Evolutionary conservation across 2,329 filamentous ascomycete genomes (phyloP).

Genomic region (Tolypocladium capitatum): DNA sequence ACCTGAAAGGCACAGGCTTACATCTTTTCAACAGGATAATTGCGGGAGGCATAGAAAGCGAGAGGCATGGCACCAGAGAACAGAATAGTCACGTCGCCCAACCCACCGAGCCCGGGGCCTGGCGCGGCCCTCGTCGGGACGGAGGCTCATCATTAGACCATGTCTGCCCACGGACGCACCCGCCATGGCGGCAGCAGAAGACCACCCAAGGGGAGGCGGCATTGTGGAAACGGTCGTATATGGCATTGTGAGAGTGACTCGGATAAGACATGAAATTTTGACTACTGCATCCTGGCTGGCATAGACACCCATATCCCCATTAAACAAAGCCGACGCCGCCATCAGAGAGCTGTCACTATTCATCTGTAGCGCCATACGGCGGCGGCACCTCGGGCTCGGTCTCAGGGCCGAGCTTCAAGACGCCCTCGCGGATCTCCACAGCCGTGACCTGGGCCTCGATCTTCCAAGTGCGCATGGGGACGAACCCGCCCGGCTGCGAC

Average conservation of each 20-base stretch:
- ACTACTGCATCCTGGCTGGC: too few species aligned
- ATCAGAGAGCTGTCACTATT: not conserved
- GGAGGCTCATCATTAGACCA: not conserved
- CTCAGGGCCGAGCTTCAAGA: not conserved
- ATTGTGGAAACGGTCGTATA: conserved; percentile 24
- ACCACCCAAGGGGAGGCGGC: conserved; percentile 13
- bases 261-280: not conserved
- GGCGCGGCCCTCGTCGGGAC: not conserved
- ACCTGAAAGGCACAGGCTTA: too few species aligned
- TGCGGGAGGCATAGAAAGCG: too few species aligned
- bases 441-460: not conserved
- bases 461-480: not conserved
- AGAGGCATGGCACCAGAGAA: not conserved
- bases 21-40: too few species aligned
- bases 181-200: not conserved
- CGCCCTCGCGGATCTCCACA: not conserved
- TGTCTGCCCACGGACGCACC: not conserved
- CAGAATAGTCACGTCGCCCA: not conserved
- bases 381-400: not conserved
- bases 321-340: not conserved
- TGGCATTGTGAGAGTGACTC: conserved; percentile 25
- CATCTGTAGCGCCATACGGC: not conserved
- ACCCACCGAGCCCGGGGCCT: not conserved
- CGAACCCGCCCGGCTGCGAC: not conserved
- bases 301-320: not conserved